Evolutionary conservation across 2,329 filamentous ascomycete genomes (phyloP).

Genomic region (Alternaria incomplexa): DNA sequence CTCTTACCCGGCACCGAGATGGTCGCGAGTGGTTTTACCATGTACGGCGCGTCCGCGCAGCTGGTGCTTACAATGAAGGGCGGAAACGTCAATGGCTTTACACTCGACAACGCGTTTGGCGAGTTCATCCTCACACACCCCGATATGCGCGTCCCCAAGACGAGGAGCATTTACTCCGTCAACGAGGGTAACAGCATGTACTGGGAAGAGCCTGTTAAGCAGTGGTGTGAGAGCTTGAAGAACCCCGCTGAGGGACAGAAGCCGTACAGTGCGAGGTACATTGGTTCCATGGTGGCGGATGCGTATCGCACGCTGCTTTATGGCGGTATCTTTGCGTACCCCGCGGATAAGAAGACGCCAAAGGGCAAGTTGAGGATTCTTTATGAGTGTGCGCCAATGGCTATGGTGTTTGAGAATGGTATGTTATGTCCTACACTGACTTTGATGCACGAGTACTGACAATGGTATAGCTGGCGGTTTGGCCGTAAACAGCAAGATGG

Average conservation of each 20-base stretch:
- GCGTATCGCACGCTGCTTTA: slow-evolving; percentile 95
- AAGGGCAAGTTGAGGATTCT: slow-evolving; percentile 98
- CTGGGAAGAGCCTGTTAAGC: slow-evolving; percentile 87
- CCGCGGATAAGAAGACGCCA: slow-evolving; percentile 95
- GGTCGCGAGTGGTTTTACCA: slow-evolving; percentile 96
- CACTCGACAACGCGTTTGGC: slow-evolving; percentile 92
- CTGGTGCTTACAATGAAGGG: slow-evolving; percentile 97
- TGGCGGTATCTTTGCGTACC: slow-evolving; percentile 96
- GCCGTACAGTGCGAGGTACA: slow-evolving; percentile 94
- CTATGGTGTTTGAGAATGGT: slow-evolving; percentile 98
- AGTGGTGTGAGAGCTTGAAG: slow-evolving; percentile 91
- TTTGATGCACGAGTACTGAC: too few relatives aligned
- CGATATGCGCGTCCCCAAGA: slow-evolving; percentile 83
- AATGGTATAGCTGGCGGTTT: too few relatives aligned
- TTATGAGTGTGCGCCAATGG: slow-evolving; percentile 99
- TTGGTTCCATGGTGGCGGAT: slow-evolving; percentile 97
- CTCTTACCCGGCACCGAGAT: slow-evolving; percentile 89
- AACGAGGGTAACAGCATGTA: slow-evolving; percentile 98
- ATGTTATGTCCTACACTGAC: too few relatives aligned
- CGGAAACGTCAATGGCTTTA: slow-evolving; percentile 94
- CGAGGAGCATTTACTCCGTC: slow-evolving; percentile 90
- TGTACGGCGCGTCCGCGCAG: slow-evolving; percentile 98
- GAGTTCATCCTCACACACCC: slow-evolving; percentile 99
- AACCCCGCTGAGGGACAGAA: slow-evolving; percentile 75
- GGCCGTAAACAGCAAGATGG: slow-evolving; percentile 89